Evolutionary conservation across 2,329 filamentous ascomycete species (phyloP), one percentile per base, ranked within the genome.

Genomic region (Dactylella cylindrospora): DNA sequence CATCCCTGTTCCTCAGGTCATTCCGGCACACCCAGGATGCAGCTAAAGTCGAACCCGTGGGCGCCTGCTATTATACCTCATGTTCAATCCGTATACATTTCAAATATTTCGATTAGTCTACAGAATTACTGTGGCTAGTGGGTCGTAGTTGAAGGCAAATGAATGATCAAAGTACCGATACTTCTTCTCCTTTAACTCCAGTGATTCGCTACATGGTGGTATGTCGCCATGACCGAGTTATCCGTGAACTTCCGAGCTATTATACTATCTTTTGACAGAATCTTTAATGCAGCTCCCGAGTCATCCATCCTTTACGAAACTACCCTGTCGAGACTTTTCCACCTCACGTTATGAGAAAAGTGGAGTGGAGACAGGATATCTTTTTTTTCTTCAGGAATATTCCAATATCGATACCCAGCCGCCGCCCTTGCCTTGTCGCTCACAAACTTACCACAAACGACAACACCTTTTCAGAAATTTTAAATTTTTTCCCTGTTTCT

Each of bases 1-100:
- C 43, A 61, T 61, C 54, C 54, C 54, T 61, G 54, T 35, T 35
- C 26, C 46, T 61, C 54, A 52, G 54, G 54, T 61, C 54, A 61
- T 61, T 61, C 46, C 46, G 54, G 46, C 54, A 61, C 46, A 61
- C 46, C 39, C 54, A 50, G 45, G 54, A 45, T 51, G 54, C 45
- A 51, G 25, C 54, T 61, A 61, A 33, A 9, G 23, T 6, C 52
- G 54, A 57, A 57, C 52, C 46, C 46, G 54, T 61, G 54, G n/a
- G 54, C 47, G 54, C 23, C 39, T 52, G 33, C n/a, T 61, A 40
- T 28, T 46, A 38, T 31, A 40, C 17, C 17, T 38, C 29, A 28
- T 45, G 13, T 9, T 59, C 38, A n/a, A 26, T 50, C 6, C 28
- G 28, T 7, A 29, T 29, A 29, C 35, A 33, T 47, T 12, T 13